These are phyloP conservation scores for Debaryomyces maramus DNA, from an alignment of 805 yeast genomes.

Conservation along the genomic window DNA sequence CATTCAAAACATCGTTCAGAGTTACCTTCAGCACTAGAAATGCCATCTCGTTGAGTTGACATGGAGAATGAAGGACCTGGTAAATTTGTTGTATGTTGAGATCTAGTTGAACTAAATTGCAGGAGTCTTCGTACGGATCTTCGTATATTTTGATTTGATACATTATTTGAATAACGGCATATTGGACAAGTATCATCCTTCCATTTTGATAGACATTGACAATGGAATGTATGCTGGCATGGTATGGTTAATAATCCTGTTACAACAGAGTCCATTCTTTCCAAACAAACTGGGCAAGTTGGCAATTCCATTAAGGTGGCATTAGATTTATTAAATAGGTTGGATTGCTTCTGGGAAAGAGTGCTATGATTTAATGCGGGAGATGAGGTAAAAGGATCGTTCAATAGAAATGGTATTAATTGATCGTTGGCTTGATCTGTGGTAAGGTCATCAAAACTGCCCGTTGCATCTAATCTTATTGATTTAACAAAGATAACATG, in stretches of 20 bases:
- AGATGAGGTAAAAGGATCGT: conserved; percentile 66
- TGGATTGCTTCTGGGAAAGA: conserved; percentile 2
- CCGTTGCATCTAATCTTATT: conserved; percentile 40
- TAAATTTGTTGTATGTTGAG: conserved; percentile 3
- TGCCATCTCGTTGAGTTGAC: background rate
- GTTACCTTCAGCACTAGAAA: background rate
- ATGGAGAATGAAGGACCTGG: conserved; percentile 2
- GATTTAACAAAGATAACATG: conserved; percentile 71
- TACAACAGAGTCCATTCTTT: conserved; percentile 76
- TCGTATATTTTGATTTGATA: conserved; percentile 35
- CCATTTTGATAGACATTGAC: conserved; percentile 86
- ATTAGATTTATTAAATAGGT: background rate
- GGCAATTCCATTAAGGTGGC: conserved; percentile 60
- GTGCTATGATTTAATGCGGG: conserved; percentile 5
- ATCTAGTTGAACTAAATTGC: conserved; percentile 20
- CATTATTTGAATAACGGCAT: conserved; percentile 69
- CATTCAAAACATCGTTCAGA: conserved; percentile 54
- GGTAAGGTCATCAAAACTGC: conserved; percentile 6
- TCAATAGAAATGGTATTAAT: conserved; percentile 63
- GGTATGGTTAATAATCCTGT: conserved; percentile 86
- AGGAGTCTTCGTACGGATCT: conserved; percentile 34
- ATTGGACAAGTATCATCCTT: conserved; percentile 89
- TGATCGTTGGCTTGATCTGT: conserved; percentile 17
- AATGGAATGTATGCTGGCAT: conserved; percentile 92
- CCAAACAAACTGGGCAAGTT: conserved; percentile 90